A percentile compares a stretch with the other conserved stretches of the same genome.
Evolutionary conservation across 2,329 filamentous ascomycete species (phyloP).

Genomic region (Acrocalymma vagum): DNA sequence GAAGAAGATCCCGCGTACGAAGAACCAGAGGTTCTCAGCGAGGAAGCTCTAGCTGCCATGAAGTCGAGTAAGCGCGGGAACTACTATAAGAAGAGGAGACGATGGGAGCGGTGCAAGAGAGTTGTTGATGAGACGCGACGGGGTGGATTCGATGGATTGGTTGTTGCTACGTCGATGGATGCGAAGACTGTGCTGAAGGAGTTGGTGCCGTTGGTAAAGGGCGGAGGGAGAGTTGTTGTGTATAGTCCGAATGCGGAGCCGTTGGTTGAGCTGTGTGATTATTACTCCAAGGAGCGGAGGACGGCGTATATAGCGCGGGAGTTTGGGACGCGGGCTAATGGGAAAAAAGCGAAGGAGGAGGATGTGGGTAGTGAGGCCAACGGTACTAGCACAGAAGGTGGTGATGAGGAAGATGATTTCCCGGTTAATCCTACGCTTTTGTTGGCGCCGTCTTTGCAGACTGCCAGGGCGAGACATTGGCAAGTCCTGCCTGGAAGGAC

Average conservation of each 20-base stretch:
- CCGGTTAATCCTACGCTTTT: constrained; percentile 87
- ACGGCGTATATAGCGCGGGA: constrained; percentile 66
- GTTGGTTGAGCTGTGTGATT: constrained; percentile 78
- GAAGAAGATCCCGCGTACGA: constrained; percentile 77
- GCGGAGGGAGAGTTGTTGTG: constrained; percentile 84
- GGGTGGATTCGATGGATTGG: constrained; percentile 83
- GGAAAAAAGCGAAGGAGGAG: constrained; percentile 13
- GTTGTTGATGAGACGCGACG: constrained; percentile 78
- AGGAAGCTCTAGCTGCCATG: constrained; percentile 71
- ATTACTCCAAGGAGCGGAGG: constrained; percentile 81
- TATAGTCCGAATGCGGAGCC: constrained; percentile 86
- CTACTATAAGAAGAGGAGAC: constrained; percentile 87
- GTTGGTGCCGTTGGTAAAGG: constrained; percentile 79
- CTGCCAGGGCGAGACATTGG: constrained; percentile 79
- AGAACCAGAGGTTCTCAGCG: constrained; percentile 67
- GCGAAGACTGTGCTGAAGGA: constrained; percentile 77
- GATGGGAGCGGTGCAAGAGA: constrained; percentile 76
- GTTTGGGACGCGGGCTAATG: constrained; percentile 30
- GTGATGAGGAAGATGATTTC: constrained; percentile 68
- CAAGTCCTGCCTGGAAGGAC: constrained; percentile 92
- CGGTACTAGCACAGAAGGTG: constrained; percentile 20
- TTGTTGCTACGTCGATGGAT: constrained; percentile 85
- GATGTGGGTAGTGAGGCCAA: constrained; percentile 25
- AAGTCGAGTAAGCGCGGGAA: constrained; percentile 85
- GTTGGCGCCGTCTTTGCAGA: constrained; percentile 82